A percentile compares a stretch with the other conserved stretches of the same genome.
phyloP scores from a whole-genome alignment of 768 basidiomycete genomes.

The Boletus rufocinnamomeus region DNA sequence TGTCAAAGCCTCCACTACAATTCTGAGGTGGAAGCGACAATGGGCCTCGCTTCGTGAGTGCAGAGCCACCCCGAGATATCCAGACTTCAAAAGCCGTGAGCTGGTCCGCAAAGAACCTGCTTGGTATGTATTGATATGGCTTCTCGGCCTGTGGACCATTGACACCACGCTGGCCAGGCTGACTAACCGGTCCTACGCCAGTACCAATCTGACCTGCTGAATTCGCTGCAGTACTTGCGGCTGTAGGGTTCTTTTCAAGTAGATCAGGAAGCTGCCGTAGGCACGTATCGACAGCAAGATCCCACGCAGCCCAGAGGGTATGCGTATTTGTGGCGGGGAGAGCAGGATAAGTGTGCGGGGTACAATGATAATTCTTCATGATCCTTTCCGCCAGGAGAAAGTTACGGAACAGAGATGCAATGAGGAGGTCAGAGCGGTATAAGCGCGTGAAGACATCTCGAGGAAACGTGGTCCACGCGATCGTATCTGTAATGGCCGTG shows the following conservation, averaged over 20 bases:
- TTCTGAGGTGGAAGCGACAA: conserved; percentile 62
- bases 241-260: conserved; percentile 44
- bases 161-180: conserved; percentile 22
- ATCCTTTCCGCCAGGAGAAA: conserved; percentile 96
- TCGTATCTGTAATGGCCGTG: conserved; percentile 97
- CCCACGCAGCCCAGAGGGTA: conserved; percentile 96
- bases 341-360: conserved; percentile 89
- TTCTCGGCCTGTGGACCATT: conserved; percentile 38
- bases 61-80: conserved; percentile 92
- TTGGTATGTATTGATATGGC: conserved; percentile 77
- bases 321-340: conserved; percentile 97
- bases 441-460: conserved; percentile 90
- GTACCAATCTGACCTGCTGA: conserved; percentile 18
- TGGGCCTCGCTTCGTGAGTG: conserved; percentile 74
- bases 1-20: conserved; percentile 34
- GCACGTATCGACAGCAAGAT: conserved; percentile 93
- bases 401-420: conserved; percentile 95
- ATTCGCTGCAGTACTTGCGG: conserved; percentile 24
- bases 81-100: conserved; percentile 97
- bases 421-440: conserved; percentile 93
- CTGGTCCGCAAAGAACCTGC: conserved; percentile 93
- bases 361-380: conserved; percentile 98
- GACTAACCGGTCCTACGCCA: conserved; percentile 17
- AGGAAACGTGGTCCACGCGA: conserved; percentile 98
- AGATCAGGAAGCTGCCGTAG: conserved; percentile 91